Evolutionary conservation across 2,329 filamentous ascomycete species (phyloP).

Genomic region (Penicillium sp.): DNA sequence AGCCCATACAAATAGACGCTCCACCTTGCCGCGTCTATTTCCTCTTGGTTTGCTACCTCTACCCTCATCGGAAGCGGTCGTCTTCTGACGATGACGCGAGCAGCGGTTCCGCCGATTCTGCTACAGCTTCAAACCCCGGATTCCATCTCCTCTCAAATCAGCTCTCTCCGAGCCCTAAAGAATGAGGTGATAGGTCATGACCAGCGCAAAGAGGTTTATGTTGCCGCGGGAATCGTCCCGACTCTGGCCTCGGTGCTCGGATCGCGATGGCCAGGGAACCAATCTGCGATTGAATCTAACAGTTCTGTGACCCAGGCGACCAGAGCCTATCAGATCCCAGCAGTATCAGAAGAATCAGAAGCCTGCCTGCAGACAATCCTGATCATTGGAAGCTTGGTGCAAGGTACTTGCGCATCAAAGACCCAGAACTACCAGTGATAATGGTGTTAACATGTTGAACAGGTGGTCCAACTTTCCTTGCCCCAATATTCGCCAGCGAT

Average conservation of each 20-base stretch:
- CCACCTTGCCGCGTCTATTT: not conserved
- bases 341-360: slow-evolving; percentile 67
- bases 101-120: slow-evolving; percentile 55
- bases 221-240: slow-evolving; percentile 65
- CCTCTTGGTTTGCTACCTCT: slow-evolving; percentile 8
- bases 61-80: slow-evolving; percentile 28
- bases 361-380: slow-evolving; percentile 77
- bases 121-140: slow-evolving; percentile 58
- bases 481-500: slow-evolving; percentile 68
- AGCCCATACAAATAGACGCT: not conserved
- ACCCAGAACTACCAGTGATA: not conserved
- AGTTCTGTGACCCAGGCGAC: slow-evolving; percentile 16
- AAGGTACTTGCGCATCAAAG: slow-evolving; percentile 57
- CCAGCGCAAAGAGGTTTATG: slow-evolving; percentile 78
- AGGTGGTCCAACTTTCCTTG: slow-evolving; percentile 80
- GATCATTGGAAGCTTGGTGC: slow-evolving; percentile 80
- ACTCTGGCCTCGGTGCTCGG: slow-evolving; percentile 51
- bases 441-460: slow-evolving; percentile 22
- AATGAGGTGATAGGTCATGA: slow-evolving; percentile 87
- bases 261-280: slow-evolving; percentile 45
- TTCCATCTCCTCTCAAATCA: slow-evolving; percentile 43
- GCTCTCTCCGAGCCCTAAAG: slow-evolving; percentile 72
- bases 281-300: slow-evolving; percentile 29
- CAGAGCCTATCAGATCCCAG: slow-evolving; percentile 48
- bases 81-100: slow-evolving; percentile 54